Percentiles rank a stretch among this genome's conserved stretches.
Conservation (phyloP, 129 eudicot genomes). For the Glebionis coronaria region DNA sequence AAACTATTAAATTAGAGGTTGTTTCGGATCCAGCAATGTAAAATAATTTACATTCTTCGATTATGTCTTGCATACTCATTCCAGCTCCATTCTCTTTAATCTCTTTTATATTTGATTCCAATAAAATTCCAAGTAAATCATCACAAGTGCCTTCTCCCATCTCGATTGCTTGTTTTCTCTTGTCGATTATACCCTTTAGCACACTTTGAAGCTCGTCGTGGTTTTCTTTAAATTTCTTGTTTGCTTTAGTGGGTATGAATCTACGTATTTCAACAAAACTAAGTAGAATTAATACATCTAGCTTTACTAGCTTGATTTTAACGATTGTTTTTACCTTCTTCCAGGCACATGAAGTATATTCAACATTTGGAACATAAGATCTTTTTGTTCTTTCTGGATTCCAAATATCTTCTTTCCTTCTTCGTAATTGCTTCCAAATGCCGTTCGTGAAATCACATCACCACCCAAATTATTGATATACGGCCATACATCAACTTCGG, state of each 20-base stretch:
- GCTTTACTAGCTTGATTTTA: not conserved
- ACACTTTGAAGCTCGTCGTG: conserved; percentile 6
- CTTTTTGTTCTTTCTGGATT: conserved; percentile 26
- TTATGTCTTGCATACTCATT: conserved; percentile 23
- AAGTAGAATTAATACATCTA: not conserved
- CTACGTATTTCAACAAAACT: not conserved
- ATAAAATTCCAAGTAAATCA: conserved; percentile 17
- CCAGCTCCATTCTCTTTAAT: conserved; percentile 10
- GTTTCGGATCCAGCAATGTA: conserved; percentile 25
- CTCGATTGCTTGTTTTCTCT: conserved; percentile 17
- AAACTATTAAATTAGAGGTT: conserved; percentile 21
- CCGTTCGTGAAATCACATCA: conserved; percentile 36
- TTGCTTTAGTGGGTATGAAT: conserved; percentile 20
- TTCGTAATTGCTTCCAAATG: conserved; percentile 30
- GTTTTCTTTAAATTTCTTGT: conserved; percentile 19
- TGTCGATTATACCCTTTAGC: conserved; percentile 8
- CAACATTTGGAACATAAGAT: conserved; percentile 25
- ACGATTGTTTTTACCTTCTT: not conserved
- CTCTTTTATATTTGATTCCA: conserved; percentile 19
- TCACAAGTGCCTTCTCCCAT: conserved; percentile 5
- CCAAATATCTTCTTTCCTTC: conserved; percentile 29
- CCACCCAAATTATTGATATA: conserved; percentile 26
- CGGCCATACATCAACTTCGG: conserved; percentile 36
- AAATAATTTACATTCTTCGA: conserved; percentile 29
- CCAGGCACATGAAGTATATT: conserved; percentile 24